Evolutionary conservation across 31 red algal species (phyloP).

Genomic region (Odonthalia washingtoniensis): DNA sequence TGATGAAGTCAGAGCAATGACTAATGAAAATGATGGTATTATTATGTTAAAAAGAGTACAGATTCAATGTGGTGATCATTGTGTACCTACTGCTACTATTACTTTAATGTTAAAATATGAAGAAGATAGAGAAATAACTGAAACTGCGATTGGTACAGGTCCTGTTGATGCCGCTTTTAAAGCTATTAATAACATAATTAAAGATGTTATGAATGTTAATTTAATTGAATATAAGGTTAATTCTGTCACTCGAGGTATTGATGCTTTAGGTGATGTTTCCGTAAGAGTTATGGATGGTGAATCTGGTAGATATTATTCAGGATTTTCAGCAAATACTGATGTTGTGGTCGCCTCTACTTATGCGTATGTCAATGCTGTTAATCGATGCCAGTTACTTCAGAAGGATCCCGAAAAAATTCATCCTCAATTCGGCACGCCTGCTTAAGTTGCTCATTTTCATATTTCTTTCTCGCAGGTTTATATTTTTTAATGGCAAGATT

Average conservation of each 20-base stretch:
- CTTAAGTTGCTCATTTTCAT: no score
- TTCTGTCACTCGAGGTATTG: conserved; percentile 84
- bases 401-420: conserved; percentile 52
- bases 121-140: conserved; percentile 62
- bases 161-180: conserved; percentile 92
- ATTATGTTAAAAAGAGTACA: conserved; percentile 75
- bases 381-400: conserved; percentile 50
- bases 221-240: conserved; percentile 88
- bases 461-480: no score
- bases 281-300: conserved; percentile 81
- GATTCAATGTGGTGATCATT: conserved; percentile 84
- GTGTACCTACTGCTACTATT: conserved; percentile 83
- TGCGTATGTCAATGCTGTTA: conserved; percentile 96
- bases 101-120: conserved; percentile 57
- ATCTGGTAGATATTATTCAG: conserved; percentile 67
- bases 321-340: conserved; percentile 83
- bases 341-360: conserved; percentile 93
- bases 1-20: conserved; percentile 78
- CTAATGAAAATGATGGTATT: conserved; percentile 41
- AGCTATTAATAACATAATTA: conserved; percentile 76
- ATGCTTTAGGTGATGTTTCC: conserved; percentile 93
- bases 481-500: no score
- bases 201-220: conserved; percentile 58
- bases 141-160: conserved; percentile 81
- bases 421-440: conserved; percentile 66